A percentile compares a stretch with the other conserved stretches of the same genome.
Evolutionary conservation across 2,329 filamentous ascomycete genomes (phyloP).

Genomic region (Colletotrichum ledebouriae): DNA sequence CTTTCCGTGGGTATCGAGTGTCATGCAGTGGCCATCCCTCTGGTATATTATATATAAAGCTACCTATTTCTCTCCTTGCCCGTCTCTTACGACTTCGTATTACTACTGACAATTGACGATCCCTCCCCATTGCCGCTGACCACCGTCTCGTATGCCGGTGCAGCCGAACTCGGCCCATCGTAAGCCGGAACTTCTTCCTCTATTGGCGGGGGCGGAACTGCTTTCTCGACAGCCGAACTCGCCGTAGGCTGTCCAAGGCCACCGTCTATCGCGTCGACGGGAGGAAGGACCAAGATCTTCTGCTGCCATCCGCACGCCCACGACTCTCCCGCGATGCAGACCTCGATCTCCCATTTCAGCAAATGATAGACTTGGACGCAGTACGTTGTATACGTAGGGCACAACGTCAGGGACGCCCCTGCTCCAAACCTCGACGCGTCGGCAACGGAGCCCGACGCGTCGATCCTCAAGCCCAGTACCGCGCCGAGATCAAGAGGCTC

Average conservation of each 20-base stretch:
- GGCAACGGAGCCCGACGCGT: neutral
- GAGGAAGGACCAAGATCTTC: constrained; percentile 9
- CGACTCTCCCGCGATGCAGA: neutral
- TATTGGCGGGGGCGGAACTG: neutral
- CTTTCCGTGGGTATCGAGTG: too few relatives aligned
- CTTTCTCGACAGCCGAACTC: neutral
- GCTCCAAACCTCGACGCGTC: neutral
- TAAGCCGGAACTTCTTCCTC: constrained; percentile 10
- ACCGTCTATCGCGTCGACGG: neutral
- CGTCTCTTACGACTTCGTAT: neutral
- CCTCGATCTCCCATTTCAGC: constrained; percentile 13
- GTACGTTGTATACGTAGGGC: constrained; percentile 10
- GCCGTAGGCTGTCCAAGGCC: neutral
- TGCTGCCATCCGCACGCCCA: constrained; percentile 20
- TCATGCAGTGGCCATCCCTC: rapidly evolving
- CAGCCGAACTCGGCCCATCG: constrained; percentile 10
- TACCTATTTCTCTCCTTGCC: neutral
- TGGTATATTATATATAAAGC: neutral
- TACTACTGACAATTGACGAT: neutral
- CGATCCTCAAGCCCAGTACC: neutral
- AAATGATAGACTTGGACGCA: constrained; percentile 7
- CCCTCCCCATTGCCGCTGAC: neutral
- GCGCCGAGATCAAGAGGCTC: constrained; percentile 16
- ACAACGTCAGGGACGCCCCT: neutral
- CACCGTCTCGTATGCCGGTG: constrained; percentile 27